Conservation (phyloP, 257 asterid genomes). For the Euphrasia confusa region DNA sequence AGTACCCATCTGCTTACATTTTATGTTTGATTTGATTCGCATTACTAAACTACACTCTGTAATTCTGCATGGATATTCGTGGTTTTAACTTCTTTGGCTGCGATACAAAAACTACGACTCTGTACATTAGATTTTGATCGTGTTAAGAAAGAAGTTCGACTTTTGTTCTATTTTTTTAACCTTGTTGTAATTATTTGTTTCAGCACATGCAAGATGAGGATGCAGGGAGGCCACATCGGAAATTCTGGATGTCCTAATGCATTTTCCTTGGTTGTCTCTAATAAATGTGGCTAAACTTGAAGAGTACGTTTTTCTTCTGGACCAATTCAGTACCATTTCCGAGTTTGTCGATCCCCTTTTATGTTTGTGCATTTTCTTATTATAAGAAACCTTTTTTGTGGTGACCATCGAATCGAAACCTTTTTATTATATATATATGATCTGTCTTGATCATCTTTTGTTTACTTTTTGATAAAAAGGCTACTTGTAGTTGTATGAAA, state of each 20-base stretch:
- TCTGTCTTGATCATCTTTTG: neutral
- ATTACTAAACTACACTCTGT: too few species aligned
- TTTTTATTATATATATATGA: slow-evolving; percentile 8
- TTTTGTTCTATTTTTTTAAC: too few species aligned
- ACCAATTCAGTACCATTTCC: slow-evolving; percentile 9
- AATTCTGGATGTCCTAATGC: slow-evolving; percentile 36
- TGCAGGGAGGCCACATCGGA: slow-evolving; percentile 76
- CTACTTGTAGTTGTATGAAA: neutral
- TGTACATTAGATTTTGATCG: too few species aligned
- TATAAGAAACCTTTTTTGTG: slow-evolving; percentile 4
- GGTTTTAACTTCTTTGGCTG: too few species aligned
- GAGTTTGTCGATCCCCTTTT: slow-evolving; percentile 12
- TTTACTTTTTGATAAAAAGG: slow-evolving; percentile 1
- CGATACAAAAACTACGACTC: too few species aligned
- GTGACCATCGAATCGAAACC: neutral
- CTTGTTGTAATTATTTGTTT: slow-evolving; percentile 22
- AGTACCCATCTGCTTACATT: neutral
- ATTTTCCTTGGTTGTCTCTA: slow-evolving; percentile 15
- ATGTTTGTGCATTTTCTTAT: slow-evolving; percentile 2
- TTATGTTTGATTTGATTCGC: slow-evolving; percentile 1
- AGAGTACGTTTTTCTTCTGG: slow-evolving; percentile 22
- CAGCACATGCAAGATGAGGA: slow-evolving; percentile 97
- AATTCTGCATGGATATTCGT: too few species aligned
- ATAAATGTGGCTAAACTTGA: slow-evolving; percentile 37
- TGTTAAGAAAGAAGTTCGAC: too few species aligned